phyloP scores from a whole-genome alignment of 139 green algal species.

The Chlorella sp. region DNA sequence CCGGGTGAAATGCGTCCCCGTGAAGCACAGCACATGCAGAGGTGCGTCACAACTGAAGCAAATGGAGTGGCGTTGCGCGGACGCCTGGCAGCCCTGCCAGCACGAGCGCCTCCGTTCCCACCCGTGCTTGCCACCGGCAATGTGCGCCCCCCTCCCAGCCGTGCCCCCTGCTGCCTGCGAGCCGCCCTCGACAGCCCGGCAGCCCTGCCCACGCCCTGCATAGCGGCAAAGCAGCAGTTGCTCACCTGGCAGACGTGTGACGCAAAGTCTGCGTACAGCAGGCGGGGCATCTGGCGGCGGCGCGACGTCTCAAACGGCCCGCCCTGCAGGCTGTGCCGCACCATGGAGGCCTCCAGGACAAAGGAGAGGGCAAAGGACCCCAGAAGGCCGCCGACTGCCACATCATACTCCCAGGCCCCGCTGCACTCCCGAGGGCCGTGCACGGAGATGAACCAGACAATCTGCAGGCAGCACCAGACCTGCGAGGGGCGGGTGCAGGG shows the following conservation, averaged over 20 bases:
- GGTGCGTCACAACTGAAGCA: too few relatives aligned
- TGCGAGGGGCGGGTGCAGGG: background rate
- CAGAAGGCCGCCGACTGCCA: constrained; percentile 44
- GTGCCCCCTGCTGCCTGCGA: too few relatives aligned
- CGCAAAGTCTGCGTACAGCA: constrained; percentile 43
- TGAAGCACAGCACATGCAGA: too few relatives aligned
- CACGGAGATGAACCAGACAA: constrained; percentile 36
- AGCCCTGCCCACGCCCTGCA: background rate
- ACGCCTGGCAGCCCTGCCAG: background rate
- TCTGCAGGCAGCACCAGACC: constrained; percentile 49
- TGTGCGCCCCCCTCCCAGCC: too few relatives aligned
- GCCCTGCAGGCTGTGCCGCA: constrained; percentile 49
- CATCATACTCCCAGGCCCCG: constrained; percentile 33
- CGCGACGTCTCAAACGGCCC: constrained; percentile 54
- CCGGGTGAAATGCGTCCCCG: too few relatives aligned
- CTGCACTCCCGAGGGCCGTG: constrained; percentile 34
- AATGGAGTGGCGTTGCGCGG: too few relatives aligned
- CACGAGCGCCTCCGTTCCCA: too few relatives aligned
- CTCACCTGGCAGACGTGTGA: constrained; percentile 31
- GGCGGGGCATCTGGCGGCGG: constrained; percentile 32
- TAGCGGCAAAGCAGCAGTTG: background rate
- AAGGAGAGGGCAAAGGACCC: constrained; percentile 36
- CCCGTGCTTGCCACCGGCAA: too few relatives aligned
- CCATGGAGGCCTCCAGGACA: constrained; percentile 38
- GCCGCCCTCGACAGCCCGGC: too few relatives aligned